Percentiles rank a stretch among this genome's conserved stretches.
Conservation (phyloP, 164 flowering plant genomes). For the Tetracentron sinense region DNA sequence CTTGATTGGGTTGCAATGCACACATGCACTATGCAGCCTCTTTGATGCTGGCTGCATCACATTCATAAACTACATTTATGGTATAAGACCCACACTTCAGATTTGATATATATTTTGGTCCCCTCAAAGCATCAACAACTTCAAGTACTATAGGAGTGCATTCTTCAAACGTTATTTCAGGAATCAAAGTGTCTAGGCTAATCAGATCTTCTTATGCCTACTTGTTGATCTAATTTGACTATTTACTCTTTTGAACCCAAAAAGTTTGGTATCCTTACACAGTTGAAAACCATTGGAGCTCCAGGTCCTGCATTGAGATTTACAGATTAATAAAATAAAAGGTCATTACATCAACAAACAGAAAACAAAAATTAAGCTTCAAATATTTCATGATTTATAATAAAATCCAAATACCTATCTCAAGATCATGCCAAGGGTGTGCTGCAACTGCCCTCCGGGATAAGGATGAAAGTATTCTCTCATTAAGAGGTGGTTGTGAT, state of each 20-base stretch:
- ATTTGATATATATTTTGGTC: too few species aligned
- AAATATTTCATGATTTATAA: background rate
- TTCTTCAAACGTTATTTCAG: background rate
- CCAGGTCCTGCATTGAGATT: constrained; percentile 65
- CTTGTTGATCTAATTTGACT: background rate
- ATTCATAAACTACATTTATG: too few species aligned
- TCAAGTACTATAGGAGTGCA: background rate
- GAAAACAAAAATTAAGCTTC: background rate
- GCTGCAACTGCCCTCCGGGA: constrained; percentile 74
- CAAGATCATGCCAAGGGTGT: constrained; percentile 96
- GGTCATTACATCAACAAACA: background rate
- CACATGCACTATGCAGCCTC: too few species aligned
- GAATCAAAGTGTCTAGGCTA: background rate
- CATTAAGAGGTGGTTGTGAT: constrained; percentile 62
- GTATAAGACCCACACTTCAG: too few species aligned
- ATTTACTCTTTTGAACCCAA: background rate
- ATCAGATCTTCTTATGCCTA: background rate
- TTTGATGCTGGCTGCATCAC: too few species aligned
- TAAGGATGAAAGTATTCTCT: constrained; percentile 80
- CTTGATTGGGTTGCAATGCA: too few species aligned
- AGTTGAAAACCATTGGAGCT: constrained; percentile 73
- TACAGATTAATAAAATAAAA: constrained; percentile 1
- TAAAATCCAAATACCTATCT: constrained; percentile 51
- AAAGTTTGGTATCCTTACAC: constrained; percentile 46
- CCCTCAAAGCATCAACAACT: background rate